Base-by-base conservation (phyloP, 192 early-diverging fungal species). In the Backusella circina region DNA sequence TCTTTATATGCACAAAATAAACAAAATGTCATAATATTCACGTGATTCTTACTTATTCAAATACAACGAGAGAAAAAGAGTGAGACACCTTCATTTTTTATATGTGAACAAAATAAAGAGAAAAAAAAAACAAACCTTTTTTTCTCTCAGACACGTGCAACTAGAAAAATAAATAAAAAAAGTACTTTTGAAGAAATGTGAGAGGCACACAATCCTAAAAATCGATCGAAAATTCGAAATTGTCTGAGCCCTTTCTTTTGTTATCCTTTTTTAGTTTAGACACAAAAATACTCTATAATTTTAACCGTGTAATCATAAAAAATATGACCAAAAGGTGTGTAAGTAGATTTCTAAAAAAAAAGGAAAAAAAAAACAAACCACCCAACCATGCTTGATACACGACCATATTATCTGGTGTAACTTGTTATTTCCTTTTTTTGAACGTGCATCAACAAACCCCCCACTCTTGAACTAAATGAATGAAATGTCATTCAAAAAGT, bases 111-210 rank as follows among this genome's bases (percentile, higher is more conserved):
- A n/a, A n/a, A 18, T 4, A 44, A 2, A 41, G 39, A 41, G 47
- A 50, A 13, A 50, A 50, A 51, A 8, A 8, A 13, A 2, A 13
- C 15, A 15, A 44, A 15, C n/a, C 2, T 41, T 51, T 26, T 61
- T 57, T 18, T 28, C 23, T 61, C 23, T 28, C 54, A 61, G 26
- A 28, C 54, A 61, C 54, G 54, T 61, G 54, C 54, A 23, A 61
- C 9, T 12, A 7, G 26, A 61, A 57, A 28, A 4, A 26, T 8
- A 57, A 57, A 57, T 8, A 57, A 57, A 57, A n/a, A 57, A 57
- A 26, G 51, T 23, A 61, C 54, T 61, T 61, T 61, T 61, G 54
- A 61, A 61, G 54, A 61, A 61, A 61, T 61, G 54, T 61, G 54
- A 61, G 8, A 23, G 54, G 54, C 54, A 61, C 54, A 61, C 54